Evolutionary conservation across 441 rosid genomes (phyloP).

Genomic region (Adansonia gregorii): DNA sequence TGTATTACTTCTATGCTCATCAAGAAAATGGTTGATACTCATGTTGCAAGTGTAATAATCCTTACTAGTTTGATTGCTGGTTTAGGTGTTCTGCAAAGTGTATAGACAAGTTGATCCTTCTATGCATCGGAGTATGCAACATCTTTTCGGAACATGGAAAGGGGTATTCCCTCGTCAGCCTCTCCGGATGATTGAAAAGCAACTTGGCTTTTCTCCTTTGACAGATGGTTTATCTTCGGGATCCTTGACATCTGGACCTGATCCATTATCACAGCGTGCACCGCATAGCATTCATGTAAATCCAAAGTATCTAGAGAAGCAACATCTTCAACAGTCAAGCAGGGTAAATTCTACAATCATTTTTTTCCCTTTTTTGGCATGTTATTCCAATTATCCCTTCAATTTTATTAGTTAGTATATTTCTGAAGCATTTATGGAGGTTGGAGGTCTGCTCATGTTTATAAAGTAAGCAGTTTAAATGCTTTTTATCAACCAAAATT

Average conservation of each 20-base stretch:
- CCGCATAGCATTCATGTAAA: slow-evolving; percentile 94
- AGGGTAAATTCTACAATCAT: slow-evolving; percentile 52
- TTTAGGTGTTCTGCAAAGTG: slow-evolving; percentile 89
- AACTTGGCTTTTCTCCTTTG: slow-evolving; percentile 77
- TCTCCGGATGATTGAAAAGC: slow-evolving; percentile 86
- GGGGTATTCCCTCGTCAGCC: slow-evolving; percentile 85
- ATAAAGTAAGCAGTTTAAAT: not conserved
- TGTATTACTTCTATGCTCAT: not conserved
- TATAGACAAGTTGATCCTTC: slow-evolving; percentile 86
- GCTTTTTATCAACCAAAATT: not conserved
- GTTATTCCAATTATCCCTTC: not conserved
- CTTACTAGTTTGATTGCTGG: slow-evolving; percentile 17
- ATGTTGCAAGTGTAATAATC: slow-evolving; percentile 2
- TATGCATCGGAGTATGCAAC: slow-evolving; percentile 82
- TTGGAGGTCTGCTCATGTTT: not conserved
- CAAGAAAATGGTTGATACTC: slow-evolving; percentile 13
- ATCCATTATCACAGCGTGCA: slow-evolving; percentile 75
- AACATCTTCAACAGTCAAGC: slow-evolving; percentile 87
- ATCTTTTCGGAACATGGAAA: slow-evolving; percentile 99
- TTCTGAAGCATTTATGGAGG: not conserved
- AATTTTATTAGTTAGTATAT: slow-evolving; percentile 1
- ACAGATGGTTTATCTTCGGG: slow-evolving; percentile 69
- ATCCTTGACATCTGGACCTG: slow-evolving; percentile 59
- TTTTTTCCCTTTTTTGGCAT: slow-evolving; percentile 7
- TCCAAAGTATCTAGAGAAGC: slow-evolving; percentile 94